A percentile compares a stretch with the other conserved stretches of the same genome.
Evolutionary conservation across 2,329 filamentous ascomycete genomes (phyloP).

Genomic region (Paecilomyces sp.): DNA sequence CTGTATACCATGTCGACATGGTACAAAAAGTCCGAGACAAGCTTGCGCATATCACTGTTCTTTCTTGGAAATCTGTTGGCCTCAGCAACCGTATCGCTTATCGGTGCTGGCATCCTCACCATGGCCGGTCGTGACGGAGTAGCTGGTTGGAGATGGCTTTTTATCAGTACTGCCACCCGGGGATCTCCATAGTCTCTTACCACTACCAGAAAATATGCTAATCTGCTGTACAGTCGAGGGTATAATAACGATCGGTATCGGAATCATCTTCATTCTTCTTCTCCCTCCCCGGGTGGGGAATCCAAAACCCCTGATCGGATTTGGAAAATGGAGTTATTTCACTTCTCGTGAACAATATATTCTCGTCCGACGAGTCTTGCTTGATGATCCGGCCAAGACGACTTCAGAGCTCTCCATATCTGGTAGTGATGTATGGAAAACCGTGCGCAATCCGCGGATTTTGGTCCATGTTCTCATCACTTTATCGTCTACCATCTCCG

Average conservation of each 20-base stretch:
- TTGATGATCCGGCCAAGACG: slow-evolving; percentile 38
- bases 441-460: slow-evolving; percentile 43
- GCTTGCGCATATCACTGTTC: slow-evolving; percentile 48
- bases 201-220: neutral
- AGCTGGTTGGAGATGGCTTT: slow-evolving; percentile 53
- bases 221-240: slow-evolving; percentile 39
- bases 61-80: slow-evolving; percentile 52
- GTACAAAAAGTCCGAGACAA: slow-evolving; percentile 48
- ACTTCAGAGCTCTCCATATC: slow-evolving; percentile 30
- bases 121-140: slow-evolving; percentile 43
- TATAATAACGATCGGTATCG: slow-evolving; percentile 42
- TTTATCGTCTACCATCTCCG: slow-evolving; percentile 39
- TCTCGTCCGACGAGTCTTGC: slow-evolving; percentile 32
- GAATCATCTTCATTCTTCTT: slow-evolving; percentile 32
- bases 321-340: slow-evolving; percentile 37
- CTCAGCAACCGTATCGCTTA: slow-evolving; percentile 32
- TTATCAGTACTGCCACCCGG: slow-evolving; percentile 21
- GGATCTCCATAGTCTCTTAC: neutral
- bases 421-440: slow-evolving; percentile 26
- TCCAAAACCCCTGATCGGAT: slow-evolving; percentile 25
- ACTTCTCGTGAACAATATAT: slow-evolving; percentile 37
- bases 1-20: slow-evolving; percentile 44
- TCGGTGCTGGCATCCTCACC: slow-evolving; percentile 37
- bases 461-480: slow-evolving; percentile 48
- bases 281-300: slow-evolving; percentile 32